Evolutionary conservation across 2,329 filamentous ascomycete species (phyloP).

Genomic region (Beauveria medogensis): DNA sequence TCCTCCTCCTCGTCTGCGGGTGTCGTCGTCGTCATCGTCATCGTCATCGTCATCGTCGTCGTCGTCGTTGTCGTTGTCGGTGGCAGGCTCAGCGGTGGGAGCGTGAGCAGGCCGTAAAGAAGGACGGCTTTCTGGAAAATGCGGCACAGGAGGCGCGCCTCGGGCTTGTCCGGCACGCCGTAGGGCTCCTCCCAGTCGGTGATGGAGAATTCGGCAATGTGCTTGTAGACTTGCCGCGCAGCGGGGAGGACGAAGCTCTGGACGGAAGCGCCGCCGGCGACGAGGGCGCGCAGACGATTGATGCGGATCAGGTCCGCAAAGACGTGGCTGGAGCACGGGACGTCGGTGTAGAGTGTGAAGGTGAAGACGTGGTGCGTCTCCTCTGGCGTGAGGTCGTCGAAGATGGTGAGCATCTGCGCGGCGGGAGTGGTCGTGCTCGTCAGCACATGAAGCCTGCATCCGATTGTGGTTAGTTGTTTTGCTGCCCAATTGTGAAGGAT

Average conservation of each 20-base stretch:
- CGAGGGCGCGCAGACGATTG: conserved; percentile 3
- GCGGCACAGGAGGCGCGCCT: not conserved
- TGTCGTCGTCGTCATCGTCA: not conserved
- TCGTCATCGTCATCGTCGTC: not conserved
- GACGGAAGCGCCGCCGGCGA: not conserved
- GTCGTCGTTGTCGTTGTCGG: not conserved
- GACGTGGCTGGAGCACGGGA: conserved; percentile 4
- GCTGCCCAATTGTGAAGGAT: not conserved
- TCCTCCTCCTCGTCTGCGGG: not conserved
- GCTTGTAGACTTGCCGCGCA: not conserved
- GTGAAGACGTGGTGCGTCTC: conserved; percentile 1
- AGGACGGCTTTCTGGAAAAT: not conserved
- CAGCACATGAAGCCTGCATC: not conserved
- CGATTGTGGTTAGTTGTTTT: not conserved
- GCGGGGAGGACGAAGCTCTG: not conserved
- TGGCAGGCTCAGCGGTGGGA: not conserved
- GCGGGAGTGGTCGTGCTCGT: conserved; percentile 6
- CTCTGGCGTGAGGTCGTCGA: not conserved
- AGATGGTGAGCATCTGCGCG: not conserved
- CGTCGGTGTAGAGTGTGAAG: not conserved
- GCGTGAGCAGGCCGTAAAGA: conserved; percentile 4
- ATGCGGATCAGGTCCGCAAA: not conserved
- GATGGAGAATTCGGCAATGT: conserved; percentile 1
- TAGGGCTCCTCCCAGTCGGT: conserved; percentile 1
- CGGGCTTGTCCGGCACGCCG: conserved; percentile 5